Evolutionary conservation across 345 rosid species (phyloP), one percentile per base, ranked within the genome.

Genomic region (Citrus cavaleriei): DNA sequence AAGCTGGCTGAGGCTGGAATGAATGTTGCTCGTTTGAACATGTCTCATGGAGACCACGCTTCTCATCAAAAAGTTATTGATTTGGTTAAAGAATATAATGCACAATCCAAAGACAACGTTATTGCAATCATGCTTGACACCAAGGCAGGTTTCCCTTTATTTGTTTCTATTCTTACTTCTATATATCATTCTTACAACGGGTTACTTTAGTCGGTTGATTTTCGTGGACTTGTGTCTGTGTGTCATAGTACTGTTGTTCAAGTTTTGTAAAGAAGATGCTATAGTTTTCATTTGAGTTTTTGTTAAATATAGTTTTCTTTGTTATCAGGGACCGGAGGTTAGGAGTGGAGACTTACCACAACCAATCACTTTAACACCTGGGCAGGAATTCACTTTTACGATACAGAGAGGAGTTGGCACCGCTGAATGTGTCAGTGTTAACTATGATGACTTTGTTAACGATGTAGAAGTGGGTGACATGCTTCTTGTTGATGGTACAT

Each of bases 331-430:
- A 37, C 99, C 99, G 37, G 98, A 96, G 83, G 99, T 94, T 72
- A 90, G 99, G 89, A 94, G 99, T 79, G 98, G 99, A 30, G 99
- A 96, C 93, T 85, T 96, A 88, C 99, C 98, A 1, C 98, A 94
- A 75, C 98, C 98, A 71, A 89, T 93, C 67, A 88, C 40, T 75
- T 82, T 96, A 80, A 38, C 82, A 32, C 73, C 90, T 2, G 98
- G 99, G 66, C 99, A 96, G 85, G 98, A 93, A 78, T 96, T 94
- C 82, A 96, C 95, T 79, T 96, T 96, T 88, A 96, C 99, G 0
- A 94, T 89, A 37, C 88, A 77, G 77, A 89, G 99, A 86, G 98
- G 99, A 65, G 93, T 94, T 83, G 95, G 98, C 66, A 93, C 92
- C 61, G 82, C 88, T 40, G 97, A 80, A 71, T 91, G 98, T 85